A percentile compares a stretch with the other conserved stretches of the same genome.
Evolutionary conservation across 2,329 filamentous ascomycete genomes (phyloP).

Genomic region (Pleoardoris graminearum): DNA sequence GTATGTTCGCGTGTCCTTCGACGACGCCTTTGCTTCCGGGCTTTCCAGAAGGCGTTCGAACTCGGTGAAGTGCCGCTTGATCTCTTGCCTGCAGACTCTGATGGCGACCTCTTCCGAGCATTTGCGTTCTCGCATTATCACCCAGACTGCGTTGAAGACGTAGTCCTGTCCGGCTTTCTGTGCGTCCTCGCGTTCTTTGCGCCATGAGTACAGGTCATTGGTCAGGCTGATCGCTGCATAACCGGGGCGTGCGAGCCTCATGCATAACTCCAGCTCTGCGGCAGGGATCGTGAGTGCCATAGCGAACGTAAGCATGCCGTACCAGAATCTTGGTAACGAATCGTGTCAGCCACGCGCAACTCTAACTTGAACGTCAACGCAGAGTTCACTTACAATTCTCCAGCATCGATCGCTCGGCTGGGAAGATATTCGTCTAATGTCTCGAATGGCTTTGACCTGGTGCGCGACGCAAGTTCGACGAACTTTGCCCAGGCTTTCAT

Average conservation of each 20-base stretch:
- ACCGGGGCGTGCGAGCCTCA: constrained; percentile 21
- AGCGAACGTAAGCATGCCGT: constrained; percentile 44
- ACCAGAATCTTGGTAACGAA: constrained; percentile 29
- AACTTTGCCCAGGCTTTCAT: constrained; percentile 21
- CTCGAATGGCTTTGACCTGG: constrained; percentile 8
- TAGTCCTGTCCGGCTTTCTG: constrained; percentile 21
- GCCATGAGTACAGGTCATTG: constrained; percentile 50
- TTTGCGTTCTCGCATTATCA: constrained; percentile 45
- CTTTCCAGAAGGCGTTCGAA: constrained; percentile 22
- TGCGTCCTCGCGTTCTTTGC: constrained; percentile 39
- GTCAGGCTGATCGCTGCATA: constrained; percentile 38
- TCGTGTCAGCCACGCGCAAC: constrained; percentile 34
- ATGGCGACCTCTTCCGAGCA: constrained; percentile 35
- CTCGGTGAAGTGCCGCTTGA: constrained; percentile 25
- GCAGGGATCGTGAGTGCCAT: constrained; percentile 43
- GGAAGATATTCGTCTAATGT: constrained; percentile 23
- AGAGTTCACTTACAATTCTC: constrained; percentile 9
- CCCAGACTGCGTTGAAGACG: constrained; percentile 48
- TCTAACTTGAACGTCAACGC: constrained; percentile 45
- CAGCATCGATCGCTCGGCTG: constrained; percentile 16
- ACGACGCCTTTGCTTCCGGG: constrained; percentile 11
- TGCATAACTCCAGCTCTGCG: constrained; percentile 7
- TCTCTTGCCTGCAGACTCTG: constrained; percentile 18
- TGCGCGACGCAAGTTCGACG: constrained; percentile 15
- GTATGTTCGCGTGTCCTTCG: constrained; percentile 32